These are phyloP conservation scores for Diaporthe longicolla DNA, from an alignment of 2,329 filamentous ascomycete genomes.

Conservation along the genomic window DNA sequence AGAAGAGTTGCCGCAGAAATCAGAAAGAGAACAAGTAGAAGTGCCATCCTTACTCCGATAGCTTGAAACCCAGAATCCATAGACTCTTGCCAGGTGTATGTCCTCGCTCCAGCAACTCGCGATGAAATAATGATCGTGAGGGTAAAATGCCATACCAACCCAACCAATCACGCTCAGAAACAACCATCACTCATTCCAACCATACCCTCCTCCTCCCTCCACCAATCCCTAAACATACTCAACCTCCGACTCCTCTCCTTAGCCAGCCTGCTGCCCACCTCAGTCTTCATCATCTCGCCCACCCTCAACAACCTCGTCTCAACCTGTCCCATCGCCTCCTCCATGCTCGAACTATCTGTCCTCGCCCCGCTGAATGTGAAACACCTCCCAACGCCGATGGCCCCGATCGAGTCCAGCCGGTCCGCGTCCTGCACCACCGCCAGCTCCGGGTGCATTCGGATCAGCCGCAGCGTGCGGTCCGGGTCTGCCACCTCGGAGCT, in stretches of 20 bases:
- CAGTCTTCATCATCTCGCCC: constrained; percentile 75
- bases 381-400: constrained; percentile 83
- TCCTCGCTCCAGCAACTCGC: not conserved
- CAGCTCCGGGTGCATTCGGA: constrained; percentile 78
- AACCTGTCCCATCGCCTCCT: constrained; percentile 80
- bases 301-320: constrained; percentile 80
- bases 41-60: not conserved
- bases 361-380: constrained; percentile 83
- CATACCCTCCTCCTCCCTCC: constrained; percentile 62
- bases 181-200: constrained; percentile 29
- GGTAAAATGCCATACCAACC: not conserved
- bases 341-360: constrained; percentile 65
- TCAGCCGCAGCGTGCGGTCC: constrained; percentile 68
- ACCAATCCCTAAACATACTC: constrained; percentile 69
- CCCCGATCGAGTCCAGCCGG: constrained; percentile 90
- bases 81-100: not conserved
- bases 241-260: constrained; percentile 67
- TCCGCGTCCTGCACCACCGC: constrained; percentile 94
- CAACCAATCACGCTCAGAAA: constrained; percentile 16
- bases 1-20: not conserved
- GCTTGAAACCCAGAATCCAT: not conserved
- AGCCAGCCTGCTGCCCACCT: constrained; percentile 66
- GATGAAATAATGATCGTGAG: not conserved
- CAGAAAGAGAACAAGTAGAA: not conserved
- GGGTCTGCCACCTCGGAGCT: constrained; percentile 79